Conservation (phyloP, 306 rosid species). For the Lotus japonicus region DNA sequence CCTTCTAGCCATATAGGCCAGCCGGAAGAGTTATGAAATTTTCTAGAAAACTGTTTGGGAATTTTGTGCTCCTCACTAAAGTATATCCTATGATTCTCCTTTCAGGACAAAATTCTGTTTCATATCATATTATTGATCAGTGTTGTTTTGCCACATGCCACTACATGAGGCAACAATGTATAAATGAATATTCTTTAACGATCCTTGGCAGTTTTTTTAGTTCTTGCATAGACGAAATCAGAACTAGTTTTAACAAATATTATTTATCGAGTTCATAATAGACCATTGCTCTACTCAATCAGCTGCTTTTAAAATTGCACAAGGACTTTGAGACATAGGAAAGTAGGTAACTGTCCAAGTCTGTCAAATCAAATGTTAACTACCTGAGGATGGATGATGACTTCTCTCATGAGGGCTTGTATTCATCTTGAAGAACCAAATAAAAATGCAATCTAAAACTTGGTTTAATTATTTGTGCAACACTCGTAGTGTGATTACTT, state of each 20-base stretch:
- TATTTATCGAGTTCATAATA: background rate
- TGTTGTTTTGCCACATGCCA: background rate
- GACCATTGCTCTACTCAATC: background rate
- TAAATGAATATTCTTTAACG: background rate
- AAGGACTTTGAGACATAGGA: background rate
- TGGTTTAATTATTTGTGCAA: background rate
- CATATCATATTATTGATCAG: background rate
- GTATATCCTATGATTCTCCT: background rate
- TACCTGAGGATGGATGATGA: background rate
- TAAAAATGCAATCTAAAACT: background rate
- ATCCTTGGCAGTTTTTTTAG: background rate
- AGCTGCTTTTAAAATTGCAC: background rate
- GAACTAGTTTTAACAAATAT: background rate
- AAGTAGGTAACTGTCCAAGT: background rate
- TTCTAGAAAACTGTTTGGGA: background rate
- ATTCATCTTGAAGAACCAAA: background rate
- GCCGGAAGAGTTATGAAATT: too few species aligned
- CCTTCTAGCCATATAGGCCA: too few species aligned
- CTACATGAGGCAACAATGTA: background rate
- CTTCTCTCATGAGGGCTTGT: background rate
- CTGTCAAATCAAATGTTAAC: background rate
- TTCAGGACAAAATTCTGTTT: background rate
- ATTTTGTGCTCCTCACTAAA: background rate
- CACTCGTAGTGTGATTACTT: background rate
- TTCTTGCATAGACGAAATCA: background rate